These are phyloP conservation scores for Phaeosphaeria sp. DNA, from an alignment of 2,329 filamentous ascomycete species.

Conservation along the genomic window DNA sequence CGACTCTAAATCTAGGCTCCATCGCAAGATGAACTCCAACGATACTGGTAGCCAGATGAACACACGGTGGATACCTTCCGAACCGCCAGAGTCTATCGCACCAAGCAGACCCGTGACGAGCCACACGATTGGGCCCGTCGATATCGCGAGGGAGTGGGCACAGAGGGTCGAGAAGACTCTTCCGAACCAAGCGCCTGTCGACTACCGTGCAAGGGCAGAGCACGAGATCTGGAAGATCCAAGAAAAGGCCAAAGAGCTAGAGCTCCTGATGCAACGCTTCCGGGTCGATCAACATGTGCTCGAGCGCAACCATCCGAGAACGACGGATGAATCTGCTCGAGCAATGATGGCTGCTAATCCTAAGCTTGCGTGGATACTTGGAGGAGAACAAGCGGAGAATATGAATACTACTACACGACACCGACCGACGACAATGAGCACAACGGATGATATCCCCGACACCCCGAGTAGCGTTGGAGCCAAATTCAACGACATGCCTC, in stretches of 20 bases:
- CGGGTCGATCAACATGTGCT: conserved; percentile 10
- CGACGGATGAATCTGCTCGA: conserved; percentile 30
- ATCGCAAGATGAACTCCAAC: conserved; percentile 12
- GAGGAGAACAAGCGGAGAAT: conserved; percentile 15
- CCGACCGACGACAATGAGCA: neutral
- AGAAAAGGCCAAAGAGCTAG: conserved; percentile 22
- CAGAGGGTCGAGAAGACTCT: conserved; percentile 21
- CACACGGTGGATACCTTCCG: conserved; percentile 3
- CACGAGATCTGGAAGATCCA: conserved; percentile 26
- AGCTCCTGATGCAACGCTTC: conserved; percentile 17
- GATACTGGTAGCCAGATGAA: conserved; percentile 5
- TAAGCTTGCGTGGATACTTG: conserved; percentile 33
- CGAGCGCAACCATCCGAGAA: conserved; percentile 4
- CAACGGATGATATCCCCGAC: conserved; percentile 7
- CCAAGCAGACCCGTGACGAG: conserved; percentile 24
- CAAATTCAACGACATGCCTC: conserved; percentile 2
- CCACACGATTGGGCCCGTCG: conserved; percentile 12
- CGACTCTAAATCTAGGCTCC: conserved; percentile 14
- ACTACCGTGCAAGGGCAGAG: conserved; percentile 24
- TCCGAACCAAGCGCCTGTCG: conserved; percentile 12
- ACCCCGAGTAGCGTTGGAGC: conserved; percentile 15
- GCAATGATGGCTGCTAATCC: conserved; percentile 27
- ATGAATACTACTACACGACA: conserved; percentile 4
- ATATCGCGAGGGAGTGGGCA: conserved; percentile 27
- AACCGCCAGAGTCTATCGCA: conserved; percentile 4